Base-by-base conservation (phyloP, 345 rosid species). In the Citrus trifoliata region DNA sequence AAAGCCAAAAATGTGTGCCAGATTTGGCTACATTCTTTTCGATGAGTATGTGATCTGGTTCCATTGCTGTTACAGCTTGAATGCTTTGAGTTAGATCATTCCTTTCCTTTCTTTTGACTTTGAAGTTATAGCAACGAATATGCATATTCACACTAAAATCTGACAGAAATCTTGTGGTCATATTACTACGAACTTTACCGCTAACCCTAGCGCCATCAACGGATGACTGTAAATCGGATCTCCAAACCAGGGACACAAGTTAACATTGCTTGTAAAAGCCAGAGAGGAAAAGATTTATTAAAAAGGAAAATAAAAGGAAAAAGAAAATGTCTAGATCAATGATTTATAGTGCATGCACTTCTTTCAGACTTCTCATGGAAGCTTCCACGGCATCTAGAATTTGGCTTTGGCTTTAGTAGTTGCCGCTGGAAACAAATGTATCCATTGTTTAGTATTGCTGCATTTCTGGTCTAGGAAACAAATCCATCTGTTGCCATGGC, bases 11-110 rank as follows among this genome's bases (percentile, higher is more conserved):
- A 12, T 84, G 40, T 77, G 79, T 33, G 87, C 79, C 55, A 79
- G 82, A 65, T 58, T 84, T 32, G 87, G 87, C 63, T 69, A 79
- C 2, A 37, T 76, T 55, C 71, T 73, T 72, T 84, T 84, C 30
- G 30, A 25, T 4, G 62, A 77, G 83, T 83, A 66, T 42, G 69
- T 56, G 33, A 6, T 48, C 21, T 33, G 46, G 42, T 51, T 55
- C 16, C 70, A 28, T 28, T 75, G 12, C 18, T 38, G 10, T 38
- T 38, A 27, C 5, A 6, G 24, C 35, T 24, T 70, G 60, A 48
- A 70, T 28, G 74, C 28, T 48, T 6, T 21, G 19, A 27, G 12
- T 22, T 67, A 14, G 30, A 27, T 51, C 16, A 35, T 46, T 27
- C 4, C 12, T 70, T 21, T 7, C 24, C 21, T 68, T 68, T 69